Evolutionary conservation across 208 protist genomes (phyloP).

Genomic region (Acanthamoeba triangularis): DNA sequence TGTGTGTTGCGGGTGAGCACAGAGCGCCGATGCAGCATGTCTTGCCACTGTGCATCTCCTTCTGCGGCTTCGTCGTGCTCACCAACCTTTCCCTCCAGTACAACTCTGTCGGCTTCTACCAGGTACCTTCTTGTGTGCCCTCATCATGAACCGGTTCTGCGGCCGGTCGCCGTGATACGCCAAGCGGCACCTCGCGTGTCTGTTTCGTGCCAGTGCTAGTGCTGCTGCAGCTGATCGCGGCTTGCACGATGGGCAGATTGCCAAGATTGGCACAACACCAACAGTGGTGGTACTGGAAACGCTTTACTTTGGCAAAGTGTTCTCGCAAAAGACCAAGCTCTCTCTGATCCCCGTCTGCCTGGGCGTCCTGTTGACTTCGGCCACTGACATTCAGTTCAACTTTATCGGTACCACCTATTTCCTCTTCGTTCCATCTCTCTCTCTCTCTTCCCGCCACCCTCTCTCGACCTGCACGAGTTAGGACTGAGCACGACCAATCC

Average conservation of each 20-base stretch:
- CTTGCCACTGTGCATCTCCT: conserved; percentile 92
- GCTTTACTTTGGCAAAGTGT: conserved; percentile 50
- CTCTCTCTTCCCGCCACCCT: no score
- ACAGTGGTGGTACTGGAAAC: conserved; percentile 75
- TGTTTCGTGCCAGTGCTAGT: no score
- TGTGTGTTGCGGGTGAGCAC: conserved; percentile 74
- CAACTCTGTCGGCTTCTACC: conserved; percentile 95
- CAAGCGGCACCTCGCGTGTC: not conserved
- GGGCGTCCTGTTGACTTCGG: conserved; percentile 91
- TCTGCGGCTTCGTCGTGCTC: conserved; percentile 94
- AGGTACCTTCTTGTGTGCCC: conserved; percentile 82
- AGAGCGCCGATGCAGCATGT: conserved; percentile 82
- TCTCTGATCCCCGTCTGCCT: conserved; percentile 92
- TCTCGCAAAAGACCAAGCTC: conserved; percentile 85
- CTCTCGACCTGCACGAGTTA: no score
- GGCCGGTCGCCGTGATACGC: not conserved
- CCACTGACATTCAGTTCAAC: conserved; percentile 92
- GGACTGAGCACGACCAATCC: not conserved
- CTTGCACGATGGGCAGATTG: conserved; percentile 10
- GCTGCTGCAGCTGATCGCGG: not conserved
- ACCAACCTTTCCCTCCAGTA: conserved; percentile 94
- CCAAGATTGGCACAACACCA: conserved; percentile 83
- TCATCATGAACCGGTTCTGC: not conserved
- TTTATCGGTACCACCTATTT: conserved; percentile 82
- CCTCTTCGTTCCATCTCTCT: not conserved